Base-by-base conservation (phyloP, 2,329 filamentous ascomycete genomes). In the Pseudogymnoascus sp. region DNA sequence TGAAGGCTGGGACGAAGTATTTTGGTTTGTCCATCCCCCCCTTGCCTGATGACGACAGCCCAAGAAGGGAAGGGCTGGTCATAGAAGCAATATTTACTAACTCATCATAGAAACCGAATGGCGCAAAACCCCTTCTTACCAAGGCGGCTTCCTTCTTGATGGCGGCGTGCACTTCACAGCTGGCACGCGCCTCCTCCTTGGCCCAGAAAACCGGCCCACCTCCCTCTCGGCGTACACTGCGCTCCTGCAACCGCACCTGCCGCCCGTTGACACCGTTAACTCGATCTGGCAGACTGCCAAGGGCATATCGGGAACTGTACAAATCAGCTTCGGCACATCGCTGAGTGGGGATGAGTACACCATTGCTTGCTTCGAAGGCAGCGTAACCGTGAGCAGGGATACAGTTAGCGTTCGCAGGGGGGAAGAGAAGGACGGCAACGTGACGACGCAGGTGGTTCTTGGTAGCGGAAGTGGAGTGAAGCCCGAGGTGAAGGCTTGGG, bases 71-170 rank as follows among this genome's bases (percentile, higher is more conserved):
- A 38, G 21, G 33, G 15, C 33, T 15, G 23, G 57, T 7, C 26
- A 15, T 2, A 15, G 15, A 59, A 23, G 58, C 21, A 33, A 59
- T 18, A 55, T n/a, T 10, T 15, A 61, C 61, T 60, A 56, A 62
- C 61, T 59, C 5, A 52, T 41, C 34, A 39, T 61, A 68, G 76
- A 79, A 63, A 82, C 79, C 0, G 66, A 72, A 9, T 82, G 88
- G 89, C 82, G 89, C 59, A 86, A 85, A 70, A 79, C 74, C 60
- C 88, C 88, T 1, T 76, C 80, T 58, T 82, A 89, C 69, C 87
- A 90, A 71, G 89, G 88, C 59, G 88, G 89, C 0, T 91, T 90
- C 69, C 71, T 91, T 59, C 80, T 92, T 2, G 88, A 92, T 67
- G 86, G 82, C 12, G 88, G 89, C 41, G 86, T 92, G 23, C 89